A percentile compares a stretch with the other conserved stretches of the same genome.
Evolutionary conservation across 2,329 filamentous ascomycete species (phyloP).

Genomic region (Xylariaceae sp.): DNA sequence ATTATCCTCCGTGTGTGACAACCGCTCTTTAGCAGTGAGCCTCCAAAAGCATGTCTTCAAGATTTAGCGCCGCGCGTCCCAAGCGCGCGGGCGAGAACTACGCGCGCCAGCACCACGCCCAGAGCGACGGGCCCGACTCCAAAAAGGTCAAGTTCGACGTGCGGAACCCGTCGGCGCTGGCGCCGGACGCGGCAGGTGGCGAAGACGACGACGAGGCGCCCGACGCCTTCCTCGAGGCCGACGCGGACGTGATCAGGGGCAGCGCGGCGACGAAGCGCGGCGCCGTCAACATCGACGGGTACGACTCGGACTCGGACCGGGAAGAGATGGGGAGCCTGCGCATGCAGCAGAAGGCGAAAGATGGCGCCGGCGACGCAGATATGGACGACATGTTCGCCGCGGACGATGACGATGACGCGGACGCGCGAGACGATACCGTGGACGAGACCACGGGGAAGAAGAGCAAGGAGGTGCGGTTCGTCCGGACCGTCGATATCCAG

Average conservation of each 20-base stretch:
- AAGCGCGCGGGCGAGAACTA: slow-evolving; percentile 81
- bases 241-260: slow-evolving; percentile 89
- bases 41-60: slow-evolving; percentile 49
- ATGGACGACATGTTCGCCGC: slow-evolving; percentile 81
- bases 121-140: slow-evolving; percentile 41
- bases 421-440: slow-evolving; percentile 47
- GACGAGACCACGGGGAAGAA: slow-evolving; percentile 50
- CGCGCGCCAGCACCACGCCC: slow-evolving; percentile 61
- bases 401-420: slow-evolving; percentile 49
- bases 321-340: slow-evolving; percentile 47
- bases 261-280: slow-evolving; percentile 76
- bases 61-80: slow-evolving; percentile 64
- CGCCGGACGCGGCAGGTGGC: slow-evolving; percentile 67
- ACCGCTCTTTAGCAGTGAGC: no score
- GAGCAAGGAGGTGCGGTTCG: slow-evolving; percentile 56
- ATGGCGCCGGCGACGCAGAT: slow-evolving; percentile 47
- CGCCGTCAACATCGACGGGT: slow-evolving; percentile 93
- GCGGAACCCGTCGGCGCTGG: slow-evolving; percentile 88
- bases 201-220: slow-evolving; percentile 40
- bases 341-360: slow-evolving; percentile 21
- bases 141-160: slow-evolving; percentile 92
- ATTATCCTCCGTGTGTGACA: no score
- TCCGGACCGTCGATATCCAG: slow-evolving; percentile 60
- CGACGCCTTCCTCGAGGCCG: slow-evolving; percentile 74
- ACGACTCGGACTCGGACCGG: slow-evolving; percentile 89